A percentile compares a stretch with the other conserved stretches of the same genome.
These are phyloP conservation scores for Tolypocladium nubicola DNA, from an alignment of 2,329 filamentous ascomycete genomes.

Conservation along the genomic window DNA sequence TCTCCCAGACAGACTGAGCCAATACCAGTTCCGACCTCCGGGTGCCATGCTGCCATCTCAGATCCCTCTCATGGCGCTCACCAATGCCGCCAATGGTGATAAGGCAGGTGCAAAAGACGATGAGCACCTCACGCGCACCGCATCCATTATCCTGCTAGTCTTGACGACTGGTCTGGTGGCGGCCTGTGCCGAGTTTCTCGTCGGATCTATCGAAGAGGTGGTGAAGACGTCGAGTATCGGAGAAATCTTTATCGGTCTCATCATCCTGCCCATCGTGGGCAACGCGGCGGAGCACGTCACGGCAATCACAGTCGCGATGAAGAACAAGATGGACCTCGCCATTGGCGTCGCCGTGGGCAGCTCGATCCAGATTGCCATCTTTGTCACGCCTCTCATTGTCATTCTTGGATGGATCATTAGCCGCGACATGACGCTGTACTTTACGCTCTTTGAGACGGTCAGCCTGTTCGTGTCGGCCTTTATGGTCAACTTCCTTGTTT, in stretches of 20 bases:
- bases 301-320: conserved; percentile 58
- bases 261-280: conserved; percentile 62
- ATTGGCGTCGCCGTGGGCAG: conserved; percentile 63
- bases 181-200: conserved; percentile 59
- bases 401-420: conserved; percentile 61
- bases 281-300: conserved; percentile 67
- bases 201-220: conserved; percentile 55
- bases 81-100: conserved; percentile 14
- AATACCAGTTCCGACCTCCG: conserved; percentile 30
- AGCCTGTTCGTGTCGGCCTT: conserved; percentile 76
- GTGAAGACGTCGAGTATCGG: conserved; percentile 44
- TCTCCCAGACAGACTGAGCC: conserved; percentile 56
- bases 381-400: conserved; percentile 60
- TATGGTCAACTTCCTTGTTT: conserved; percentile 78
- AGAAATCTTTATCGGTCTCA: conserved; percentile 61
- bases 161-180: conserved; percentile 56
- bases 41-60: conserved; percentile 39
- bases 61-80: conserved; percentile 26
- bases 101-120: conserved; percentile 23
- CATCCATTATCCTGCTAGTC: conserved; percentile 51
- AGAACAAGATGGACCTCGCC: conserved; percentile 68
- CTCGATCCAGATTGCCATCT: conserved; percentile 62
- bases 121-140: conserved; percentile 40
- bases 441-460: conserved; percentile 81
- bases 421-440: conserved; percentile 69